Conservation (phyloP, 2,329 filamentous ascomycete species). For the Paradendryphiella salina region DNA sequence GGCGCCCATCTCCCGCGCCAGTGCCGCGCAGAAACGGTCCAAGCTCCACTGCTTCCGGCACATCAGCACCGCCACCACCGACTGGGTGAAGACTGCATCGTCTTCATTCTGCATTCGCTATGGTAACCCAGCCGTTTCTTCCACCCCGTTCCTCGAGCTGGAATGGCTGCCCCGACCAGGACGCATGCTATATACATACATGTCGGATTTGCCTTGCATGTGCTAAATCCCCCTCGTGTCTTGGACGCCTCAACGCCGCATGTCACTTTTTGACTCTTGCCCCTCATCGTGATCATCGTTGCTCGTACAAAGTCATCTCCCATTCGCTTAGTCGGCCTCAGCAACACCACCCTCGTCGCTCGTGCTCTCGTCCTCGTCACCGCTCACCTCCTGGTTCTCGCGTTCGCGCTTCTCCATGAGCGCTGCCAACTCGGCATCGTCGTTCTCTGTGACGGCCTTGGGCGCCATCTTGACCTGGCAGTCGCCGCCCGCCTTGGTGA, state of each 20-base stretch:
- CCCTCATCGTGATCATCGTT: constrained; percentile 20
- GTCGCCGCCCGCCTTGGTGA: constrained; percentile 75
- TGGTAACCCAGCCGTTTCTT: neutral
- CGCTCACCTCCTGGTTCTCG: constrained; percentile 96
- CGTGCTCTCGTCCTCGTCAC: constrained; percentile 94
- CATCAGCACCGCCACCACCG: constrained; percentile 2
- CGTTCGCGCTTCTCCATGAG: constrained; percentile 99
- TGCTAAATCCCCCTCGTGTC: constrained; percentile 21
- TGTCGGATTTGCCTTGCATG: constrained; percentile 24
- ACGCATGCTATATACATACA: constrained; percentile 18
- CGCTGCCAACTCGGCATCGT: constrained; percentile 94
- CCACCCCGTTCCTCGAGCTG: neutral
- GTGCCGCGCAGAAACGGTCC: constrained; percentile 10
- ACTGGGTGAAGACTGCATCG: neutral
- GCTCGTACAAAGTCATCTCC: constrained; percentile 16
- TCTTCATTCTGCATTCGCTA: constrained; percentile 5
- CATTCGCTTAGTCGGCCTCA: constrained; percentile 39
- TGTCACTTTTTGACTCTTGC: constrained; percentile 32
- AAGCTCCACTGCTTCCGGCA: constrained; percentile 12
- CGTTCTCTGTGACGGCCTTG: constrained; percentile 98
- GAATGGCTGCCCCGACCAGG: neutral
- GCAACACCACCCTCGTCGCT: constrained; percentile 76
- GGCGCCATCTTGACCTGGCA: constrained; percentile 96
- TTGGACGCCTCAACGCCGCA: constrained; percentile 32
- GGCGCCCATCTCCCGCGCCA: constrained; percentile 10